These are phyloP conservation scores for Endothia cerciana DNA, from an alignment of 2,329 filamentous ascomycete species.

Conservation along the genomic window DNA sequence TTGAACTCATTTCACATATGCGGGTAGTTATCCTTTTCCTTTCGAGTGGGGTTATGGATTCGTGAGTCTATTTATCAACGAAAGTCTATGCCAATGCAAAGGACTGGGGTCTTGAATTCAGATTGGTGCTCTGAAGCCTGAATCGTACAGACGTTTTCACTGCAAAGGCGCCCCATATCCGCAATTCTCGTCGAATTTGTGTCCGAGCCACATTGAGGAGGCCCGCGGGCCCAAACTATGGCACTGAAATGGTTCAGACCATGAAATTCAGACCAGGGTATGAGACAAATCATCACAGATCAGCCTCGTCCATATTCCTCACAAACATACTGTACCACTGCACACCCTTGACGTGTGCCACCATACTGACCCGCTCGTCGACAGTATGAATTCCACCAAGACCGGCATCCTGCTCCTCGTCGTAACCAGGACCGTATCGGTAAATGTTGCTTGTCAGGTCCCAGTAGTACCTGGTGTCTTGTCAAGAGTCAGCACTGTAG, in stretches of 20 bases:
- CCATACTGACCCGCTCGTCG: constrained; percentile 44
- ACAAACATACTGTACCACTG: constrained; percentile 46
- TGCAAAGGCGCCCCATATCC: no score
- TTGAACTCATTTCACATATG: no score
- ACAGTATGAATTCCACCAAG: constrained; percentile 45
- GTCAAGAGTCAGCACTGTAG: constrained; percentile 34
- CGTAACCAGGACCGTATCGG: constrained; percentile 50
- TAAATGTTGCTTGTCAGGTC: constrained; percentile 51
- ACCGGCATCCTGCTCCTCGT: constrained; percentile 34
- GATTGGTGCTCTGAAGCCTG: no score
- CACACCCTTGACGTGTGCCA: constrained; percentile 40
- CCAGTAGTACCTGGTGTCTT: constrained; percentile 55
- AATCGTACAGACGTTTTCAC: no score
- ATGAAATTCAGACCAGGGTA: not conserved
- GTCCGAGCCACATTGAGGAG: not conserved
- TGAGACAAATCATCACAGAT: constrained; percentile 28
- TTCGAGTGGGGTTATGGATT: no score
- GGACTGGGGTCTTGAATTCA: no score
- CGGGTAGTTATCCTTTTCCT: no score
- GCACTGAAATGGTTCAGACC: not conserved
- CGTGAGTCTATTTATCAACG: no score
- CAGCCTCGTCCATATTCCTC: constrained; percentile 47
- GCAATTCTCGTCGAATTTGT: not conserved
- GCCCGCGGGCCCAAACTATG: not conserved
- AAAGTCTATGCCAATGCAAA: no score